phyloP scores from a whole-genome alignment of 2,329 filamentous ascomycete genomes.

The Aureobasidium sp. region DNA sequence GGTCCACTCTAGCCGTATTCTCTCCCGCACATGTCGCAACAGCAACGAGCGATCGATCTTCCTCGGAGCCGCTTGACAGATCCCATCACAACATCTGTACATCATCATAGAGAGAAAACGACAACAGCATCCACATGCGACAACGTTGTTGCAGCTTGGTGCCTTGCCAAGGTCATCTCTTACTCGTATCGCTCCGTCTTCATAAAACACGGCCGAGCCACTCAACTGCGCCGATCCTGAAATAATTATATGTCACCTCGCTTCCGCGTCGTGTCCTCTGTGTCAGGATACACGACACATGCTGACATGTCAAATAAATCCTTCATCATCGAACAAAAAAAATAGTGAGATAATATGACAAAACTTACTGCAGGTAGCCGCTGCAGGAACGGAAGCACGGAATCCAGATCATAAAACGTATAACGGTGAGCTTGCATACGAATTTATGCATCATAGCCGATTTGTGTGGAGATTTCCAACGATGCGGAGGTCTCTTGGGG shows the following conservation, averaged over 20 bases:
- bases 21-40: not conserved
- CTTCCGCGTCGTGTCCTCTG: not conserved
- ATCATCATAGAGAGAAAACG: not conserved
- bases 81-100: not conserved
- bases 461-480: not conserved
- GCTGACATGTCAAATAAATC: not conserved
- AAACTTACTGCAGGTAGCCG: not conserved
- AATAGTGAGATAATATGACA: not conserved
- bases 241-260: not conserved
- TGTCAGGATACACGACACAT: not conserved
- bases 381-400: conserved; percentile 3
- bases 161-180: not conserved
- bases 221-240: not conserved
- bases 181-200: not conserved
- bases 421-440: conserved; percentile 1
- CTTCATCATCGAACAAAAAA: not conserved
- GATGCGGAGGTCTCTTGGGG: too few relatives aligned
- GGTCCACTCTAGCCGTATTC: not conserved
- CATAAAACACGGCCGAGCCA: not conserved
- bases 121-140: not conserved
- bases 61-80: not conserved
- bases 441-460: conserved; percentile 1
- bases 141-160: not conserved
- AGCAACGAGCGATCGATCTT: conserved; percentile 1
- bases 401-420: not conserved